phyloP scores from a whole-genome alignment of 352 stramenopile genomes.

The Thalassiosira livingstoniorum region DNA sequence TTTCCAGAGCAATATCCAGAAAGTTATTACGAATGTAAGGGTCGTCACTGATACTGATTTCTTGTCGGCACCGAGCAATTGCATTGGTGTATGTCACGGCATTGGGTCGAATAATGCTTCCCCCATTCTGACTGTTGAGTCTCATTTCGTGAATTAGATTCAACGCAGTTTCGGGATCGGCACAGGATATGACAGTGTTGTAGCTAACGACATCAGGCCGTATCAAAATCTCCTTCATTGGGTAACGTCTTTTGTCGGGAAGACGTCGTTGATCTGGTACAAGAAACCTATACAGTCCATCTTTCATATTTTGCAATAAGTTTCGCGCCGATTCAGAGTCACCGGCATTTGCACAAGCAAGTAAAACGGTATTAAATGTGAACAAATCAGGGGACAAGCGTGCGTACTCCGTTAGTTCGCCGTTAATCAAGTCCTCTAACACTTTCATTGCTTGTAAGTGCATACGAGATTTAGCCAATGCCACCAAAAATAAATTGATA shows the following conservation, averaged over 20 bases:
- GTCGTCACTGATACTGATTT: conserved; percentile 13
- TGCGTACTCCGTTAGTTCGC: conserved; percentile 6
- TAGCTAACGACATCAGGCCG: conserved; percentile 71
- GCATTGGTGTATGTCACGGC: conserved; percentile 55
- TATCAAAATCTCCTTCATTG: not conserved
- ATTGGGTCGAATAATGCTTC: conserved; percentile 35
- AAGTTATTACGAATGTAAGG: conserved; percentile 6
- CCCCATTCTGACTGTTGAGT: conserved; percentile 51
- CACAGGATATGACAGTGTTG: conserved; percentile 66
- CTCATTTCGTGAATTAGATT: conserved; percentile 56
- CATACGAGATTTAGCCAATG: conserved; percentile 54
- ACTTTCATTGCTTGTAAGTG: conserved; percentile 45
- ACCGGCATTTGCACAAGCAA: conserved; percentile 55
- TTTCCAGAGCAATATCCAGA: conserved; percentile 43
- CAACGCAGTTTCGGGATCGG: conserved; percentile 44
- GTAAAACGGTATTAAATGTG: conserved; percentile 67
- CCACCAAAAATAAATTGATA: conserved; percentile 65
- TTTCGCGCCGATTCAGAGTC: conserved; percentile 60
- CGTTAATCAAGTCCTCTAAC: conserved; percentile 56
- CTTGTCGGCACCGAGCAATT: conserved; percentile 42
- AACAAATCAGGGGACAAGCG: conserved; percentile 48
- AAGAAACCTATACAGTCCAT: conserved; percentile 52
- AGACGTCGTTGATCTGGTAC: not conserved
- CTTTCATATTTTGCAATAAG: conserved; percentile 61
- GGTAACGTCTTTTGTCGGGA: not conserved